A percentile compares a stretch with the other conserved stretches of the same genome.
Conservation (phyloP, 768 basidiomycete genomes). For the Cystofilobasidium ferigula region DNA sequence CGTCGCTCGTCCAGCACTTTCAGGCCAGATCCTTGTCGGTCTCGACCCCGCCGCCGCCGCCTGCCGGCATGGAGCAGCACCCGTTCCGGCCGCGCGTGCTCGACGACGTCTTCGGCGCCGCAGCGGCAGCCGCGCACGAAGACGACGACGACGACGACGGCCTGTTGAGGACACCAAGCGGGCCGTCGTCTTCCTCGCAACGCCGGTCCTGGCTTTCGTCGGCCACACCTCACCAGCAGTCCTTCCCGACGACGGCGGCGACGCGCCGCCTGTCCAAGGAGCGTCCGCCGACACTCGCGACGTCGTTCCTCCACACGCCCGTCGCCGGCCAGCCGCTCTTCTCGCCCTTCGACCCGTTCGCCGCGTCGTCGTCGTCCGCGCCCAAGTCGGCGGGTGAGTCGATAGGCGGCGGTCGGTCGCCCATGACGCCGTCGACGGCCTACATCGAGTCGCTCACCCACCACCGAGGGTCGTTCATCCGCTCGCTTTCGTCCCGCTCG, state of each 20-base stretch:
- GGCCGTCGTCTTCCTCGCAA: background rate
- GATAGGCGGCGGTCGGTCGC: background rate
- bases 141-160: background rate
- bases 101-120: slow-evolving; percentile 4
- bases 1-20: background rate
- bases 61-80: background rate
- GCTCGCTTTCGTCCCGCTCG: background rate
- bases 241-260: background rate
- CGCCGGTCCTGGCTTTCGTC: background rate
- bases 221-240: background rate
- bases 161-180: too few species aligned
- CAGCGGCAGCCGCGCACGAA: background rate
- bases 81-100: background rate
- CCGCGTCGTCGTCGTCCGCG: background rate
- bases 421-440: slow-evolving; percentile 2
- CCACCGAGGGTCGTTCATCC: background rate
- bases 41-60: background rate
- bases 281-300: background rate
- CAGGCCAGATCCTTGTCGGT: background rate
- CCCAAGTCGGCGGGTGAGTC: background rate
- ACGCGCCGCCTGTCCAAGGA: background rate
- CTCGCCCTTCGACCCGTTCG: slow-evolving; percentile 4
- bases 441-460: background rate
- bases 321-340: background rate
- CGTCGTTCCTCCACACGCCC: background rate